Conservation (phyloP, 345 rosid genomes). For the Salix udensis region DNA sequence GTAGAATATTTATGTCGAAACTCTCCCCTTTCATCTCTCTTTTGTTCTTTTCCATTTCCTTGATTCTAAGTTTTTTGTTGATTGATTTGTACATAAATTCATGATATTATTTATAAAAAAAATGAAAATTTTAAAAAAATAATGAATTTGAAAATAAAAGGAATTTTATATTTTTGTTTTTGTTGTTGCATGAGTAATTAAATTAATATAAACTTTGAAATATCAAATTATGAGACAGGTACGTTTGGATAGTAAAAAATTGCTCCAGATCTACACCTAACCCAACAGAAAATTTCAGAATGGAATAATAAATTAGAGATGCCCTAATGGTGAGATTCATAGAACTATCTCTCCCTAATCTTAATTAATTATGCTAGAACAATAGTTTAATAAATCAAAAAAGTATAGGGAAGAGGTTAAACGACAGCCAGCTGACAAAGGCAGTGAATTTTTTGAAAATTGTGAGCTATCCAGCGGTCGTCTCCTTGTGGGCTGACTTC, state of each 20-base stretch:
- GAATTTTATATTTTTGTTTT: too few relatives aligned
- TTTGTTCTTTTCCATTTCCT: too few relatives aligned
- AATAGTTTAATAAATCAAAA: neutral
- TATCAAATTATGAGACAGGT: too few relatives aligned
- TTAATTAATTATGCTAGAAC: neutral
- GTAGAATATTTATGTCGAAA: too few relatives aligned
- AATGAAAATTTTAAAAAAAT: too few relatives aligned
- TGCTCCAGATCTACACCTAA: neutral
- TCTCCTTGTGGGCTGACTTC: slow-evolving; percentile 91
- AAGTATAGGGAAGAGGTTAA: slow-evolving; percentile 13
- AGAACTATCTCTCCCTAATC: too few relatives aligned
- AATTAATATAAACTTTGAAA: neutral
- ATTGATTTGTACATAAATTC: too few relatives aligned
- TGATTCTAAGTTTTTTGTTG: too few relatives aligned
- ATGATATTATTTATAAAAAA: too few relatives aligned
- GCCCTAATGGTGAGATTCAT: neutral
- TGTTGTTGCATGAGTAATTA: too few relatives aligned
- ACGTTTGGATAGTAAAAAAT: neutral
- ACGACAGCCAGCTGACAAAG: slow-evolving; percentile 79
- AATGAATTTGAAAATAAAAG: too few relatives aligned
- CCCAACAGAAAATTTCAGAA: neutral
- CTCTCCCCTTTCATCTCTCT: too few relatives aligned
- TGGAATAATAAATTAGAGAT: slow-evolving; percentile 5
- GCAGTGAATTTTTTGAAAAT: slow-evolving; percentile 80
- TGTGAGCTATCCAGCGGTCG: slow-evolving; percentile 54